A percentile compares a stretch with the other conserved stretches of the same genome.
phyloP scores from a whole-genome alignment of 139 green algal genomes.

The Chlamydomonas incerta region DNA sequence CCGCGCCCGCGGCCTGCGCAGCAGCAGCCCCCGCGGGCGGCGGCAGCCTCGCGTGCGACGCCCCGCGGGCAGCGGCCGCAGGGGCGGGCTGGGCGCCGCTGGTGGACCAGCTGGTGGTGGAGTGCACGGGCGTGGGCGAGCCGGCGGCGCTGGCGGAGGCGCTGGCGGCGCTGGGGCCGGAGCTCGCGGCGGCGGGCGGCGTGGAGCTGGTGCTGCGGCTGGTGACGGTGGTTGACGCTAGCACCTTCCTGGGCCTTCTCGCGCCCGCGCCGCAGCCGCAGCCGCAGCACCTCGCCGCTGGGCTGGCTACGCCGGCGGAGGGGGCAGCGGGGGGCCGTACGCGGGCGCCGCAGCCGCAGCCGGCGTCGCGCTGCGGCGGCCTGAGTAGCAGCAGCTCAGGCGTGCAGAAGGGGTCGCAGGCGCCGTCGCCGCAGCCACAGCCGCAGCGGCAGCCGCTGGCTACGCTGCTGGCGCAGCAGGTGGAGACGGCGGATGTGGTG shows the following conservation, averaged over 20 bases:
- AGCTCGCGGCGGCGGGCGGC: neutral
- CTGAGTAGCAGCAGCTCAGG: too few species aligned
- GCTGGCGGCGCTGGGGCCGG: conserved; percentile 39
- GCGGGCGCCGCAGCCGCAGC: too few species aligned
- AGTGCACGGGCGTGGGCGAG: conserved; percentile 84
- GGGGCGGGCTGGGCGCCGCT: neutral
- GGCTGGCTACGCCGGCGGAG: too few species aligned
- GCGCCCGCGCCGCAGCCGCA: neutral
- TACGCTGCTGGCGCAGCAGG: conserved; percentile 8
- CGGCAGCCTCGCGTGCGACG: too few species aligned
- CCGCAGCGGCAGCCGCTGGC: neutral
- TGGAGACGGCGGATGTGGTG: conserved; percentile 31
- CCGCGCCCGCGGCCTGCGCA: neutral
- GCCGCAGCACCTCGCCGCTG: too few species aligned
- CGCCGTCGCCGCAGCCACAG: too few species aligned
- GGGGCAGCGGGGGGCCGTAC: too few species aligned
- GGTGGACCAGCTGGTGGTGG: conserved; percentile 79
- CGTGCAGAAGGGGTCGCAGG: neutral
- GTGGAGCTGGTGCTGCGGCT: neutral
- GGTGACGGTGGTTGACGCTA: conserved; percentile 28
- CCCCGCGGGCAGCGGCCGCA: neutral
- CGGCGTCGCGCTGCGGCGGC: too few species aligned
- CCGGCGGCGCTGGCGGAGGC: conserved; percentile 65
- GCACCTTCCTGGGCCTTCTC: neutral
- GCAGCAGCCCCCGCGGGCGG: neutral